A percentile compares a stretch with the other conserved stretches of the same genome.
Conservation (phyloP, 257 asterid genomes). For the Leonotis leonurus region DNA sequence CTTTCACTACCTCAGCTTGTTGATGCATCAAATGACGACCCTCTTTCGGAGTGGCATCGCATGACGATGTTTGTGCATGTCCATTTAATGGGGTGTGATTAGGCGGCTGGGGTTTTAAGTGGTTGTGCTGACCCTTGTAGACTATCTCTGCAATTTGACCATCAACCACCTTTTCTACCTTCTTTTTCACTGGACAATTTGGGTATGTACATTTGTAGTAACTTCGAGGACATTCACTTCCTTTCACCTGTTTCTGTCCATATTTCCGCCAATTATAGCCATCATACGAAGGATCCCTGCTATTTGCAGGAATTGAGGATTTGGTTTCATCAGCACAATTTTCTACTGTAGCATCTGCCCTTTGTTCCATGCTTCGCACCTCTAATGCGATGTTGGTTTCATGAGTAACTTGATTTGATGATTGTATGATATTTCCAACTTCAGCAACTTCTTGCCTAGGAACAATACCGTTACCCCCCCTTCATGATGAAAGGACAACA, state of each 20-base stretch:
- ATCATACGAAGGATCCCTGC: slow-evolving; percentile 44
- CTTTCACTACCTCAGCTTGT: slow-evolving; percentile 16
- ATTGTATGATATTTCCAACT: slow-evolving; percentile 13
- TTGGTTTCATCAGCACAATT: slow-evolving; percentile 31
- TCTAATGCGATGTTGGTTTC: slow-evolving; percentile 16
- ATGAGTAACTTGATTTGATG: slow-evolving; percentile 18
- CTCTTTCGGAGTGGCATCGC: slow-evolving; percentile 19
- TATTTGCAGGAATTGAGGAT: slow-evolving; percentile 15
- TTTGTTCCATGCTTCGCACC: slow-evolving; percentile 14
- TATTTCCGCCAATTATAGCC: slow-evolving; percentile 90
- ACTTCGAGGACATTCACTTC: slow-evolving; percentile 79
- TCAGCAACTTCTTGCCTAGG: slow-evolving; percentile 27
- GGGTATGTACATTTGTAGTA: slow-evolving; percentile 81
- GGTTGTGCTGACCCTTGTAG: slow-evolving; percentile 77
- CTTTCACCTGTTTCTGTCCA: slow-evolving; percentile 89
- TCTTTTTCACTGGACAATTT: slow-evolving; percentile 74
- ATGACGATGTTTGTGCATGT: slow-evolving; percentile 17
- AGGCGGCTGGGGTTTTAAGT: slow-evolving; percentile 43
- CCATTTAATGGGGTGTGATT: slow-evolving; percentile 25
- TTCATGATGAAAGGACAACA: slow-evolving; percentile 14
- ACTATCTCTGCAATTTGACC: slow-evolving; percentile 66
- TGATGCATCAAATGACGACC: slow-evolving; percentile 19
- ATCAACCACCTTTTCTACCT: slow-evolving; percentile 51
- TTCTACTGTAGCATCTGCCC: slow-evolving; percentile 12
- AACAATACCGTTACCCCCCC: slow-evolving; percentile 23